Percentiles rank a stretch among this genome's conserved stretches.
phyloP scores from a whole-genome alignment of 2,329 filamentous ascomycete species.

The Lasiodiplodia theobromae region DNA sequence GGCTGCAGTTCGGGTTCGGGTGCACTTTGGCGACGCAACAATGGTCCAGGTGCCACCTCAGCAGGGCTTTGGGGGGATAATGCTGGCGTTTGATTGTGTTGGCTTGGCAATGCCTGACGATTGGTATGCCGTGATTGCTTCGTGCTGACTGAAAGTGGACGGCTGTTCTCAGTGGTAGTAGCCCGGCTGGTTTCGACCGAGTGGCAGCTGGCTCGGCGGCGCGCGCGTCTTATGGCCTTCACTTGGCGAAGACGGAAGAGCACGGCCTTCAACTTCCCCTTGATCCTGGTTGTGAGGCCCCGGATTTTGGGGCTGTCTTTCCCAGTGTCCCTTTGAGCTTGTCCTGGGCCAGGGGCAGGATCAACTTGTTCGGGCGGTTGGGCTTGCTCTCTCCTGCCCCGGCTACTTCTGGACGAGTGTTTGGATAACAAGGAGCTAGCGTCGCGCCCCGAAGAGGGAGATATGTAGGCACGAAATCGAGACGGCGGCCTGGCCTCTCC shows the following conservation, averaged over 20 bases:
- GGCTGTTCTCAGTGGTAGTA: slow-evolving; percentile 15
- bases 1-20: slow-evolving; percentile 6
- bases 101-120: neutral
- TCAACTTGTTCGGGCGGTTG: neutral
- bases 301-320: neutral
- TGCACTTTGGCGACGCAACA: slow-evolving; percentile 13
- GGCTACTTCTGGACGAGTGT: slow-evolving; percentile 11
- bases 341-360: neutral
- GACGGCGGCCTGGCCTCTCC: neutral
- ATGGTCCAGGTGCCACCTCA: neutral
- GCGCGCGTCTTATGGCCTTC: slow-evolving; percentile 8
- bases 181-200: slow-evolving; percentile 1
- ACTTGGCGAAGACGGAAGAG: neutral
- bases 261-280: slow-evolving; percentile 11
- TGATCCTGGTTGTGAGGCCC: neutral
- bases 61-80: neutral
- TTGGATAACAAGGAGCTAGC: slow-evolving; percentile 16
- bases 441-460: slow-evolving; percentile 1
- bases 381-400: neutral
- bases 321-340: neutral
- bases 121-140: neutral
- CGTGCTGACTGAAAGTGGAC: neutral
- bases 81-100: neutral
- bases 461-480: neutral
- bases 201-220: slow-evolving; percentile 7